A percentile compares a stretch with the other conserved stretches of the same genome.
phyloP scores from a whole-genome alignment of 768 basidiomycete genomes.

The Russula dissimulans region DNA sequence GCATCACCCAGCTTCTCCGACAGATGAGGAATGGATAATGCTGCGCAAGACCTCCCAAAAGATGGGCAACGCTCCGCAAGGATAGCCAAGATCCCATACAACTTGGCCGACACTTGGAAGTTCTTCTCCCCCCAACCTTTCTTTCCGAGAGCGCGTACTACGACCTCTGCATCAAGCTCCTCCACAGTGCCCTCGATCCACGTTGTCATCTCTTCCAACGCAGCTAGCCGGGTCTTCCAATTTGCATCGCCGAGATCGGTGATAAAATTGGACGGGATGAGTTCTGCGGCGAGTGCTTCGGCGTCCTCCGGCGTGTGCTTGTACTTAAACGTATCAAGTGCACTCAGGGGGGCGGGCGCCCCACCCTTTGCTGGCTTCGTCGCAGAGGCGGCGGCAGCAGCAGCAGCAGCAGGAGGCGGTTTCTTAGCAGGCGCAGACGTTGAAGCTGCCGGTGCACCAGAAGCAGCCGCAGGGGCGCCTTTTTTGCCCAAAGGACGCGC shows the following conservation, averaged over 20 bases:
- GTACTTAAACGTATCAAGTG: slow-evolving; percentile 82
- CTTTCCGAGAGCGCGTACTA: slow-evolving; percentile 81
- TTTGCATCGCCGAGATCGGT: slow-evolving; percentile 75
- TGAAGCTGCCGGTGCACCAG: slow-evolving; percentile 22
- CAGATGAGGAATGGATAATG: slow-evolving; percentile 71
- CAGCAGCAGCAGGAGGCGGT: slow-evolving; percentile 26
- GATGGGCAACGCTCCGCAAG: slow-evolving; percentile 73
- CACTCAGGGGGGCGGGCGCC: slow-evolving; percentile 40
- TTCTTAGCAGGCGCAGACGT: slow-evolving; percentile 36
- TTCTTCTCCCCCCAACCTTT: slow-evolving; percentile 99
- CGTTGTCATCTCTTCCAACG: slow-evolving; percentile 71
- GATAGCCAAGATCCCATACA: slow-evolving; percentile 66
- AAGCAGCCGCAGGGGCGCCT: slow-evolving; percentile 26
- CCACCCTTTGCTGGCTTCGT: slow-evolving; percentile 39
- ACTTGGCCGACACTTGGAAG: slow-evolving; percentile 90
- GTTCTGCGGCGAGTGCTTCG: slow-evolving; percentile 61
- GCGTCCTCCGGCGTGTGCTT: slow-evolving; percentile 90
- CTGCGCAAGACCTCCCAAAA: slow-evolving; percentile 79
- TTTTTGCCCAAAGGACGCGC: slow-evolving; percentile 52
- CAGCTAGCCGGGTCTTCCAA: slow-evolving; percentile 88
- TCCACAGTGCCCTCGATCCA: slow-evolving; percentile 71
- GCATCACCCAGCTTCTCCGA: slow-evolving; percentile 93
- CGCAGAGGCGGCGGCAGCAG: slow-evolving; percentile 23
- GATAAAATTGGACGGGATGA: slow-evolving; percentile 62
- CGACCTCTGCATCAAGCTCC: slow-evolving; percentile 74